A percentile compares a stretch with the other conserved stretches of the same genome.
Conservation (phyloP, 495 filamentous ascomycete genomes). For the Thermothielavioides terrestris region DNA sequence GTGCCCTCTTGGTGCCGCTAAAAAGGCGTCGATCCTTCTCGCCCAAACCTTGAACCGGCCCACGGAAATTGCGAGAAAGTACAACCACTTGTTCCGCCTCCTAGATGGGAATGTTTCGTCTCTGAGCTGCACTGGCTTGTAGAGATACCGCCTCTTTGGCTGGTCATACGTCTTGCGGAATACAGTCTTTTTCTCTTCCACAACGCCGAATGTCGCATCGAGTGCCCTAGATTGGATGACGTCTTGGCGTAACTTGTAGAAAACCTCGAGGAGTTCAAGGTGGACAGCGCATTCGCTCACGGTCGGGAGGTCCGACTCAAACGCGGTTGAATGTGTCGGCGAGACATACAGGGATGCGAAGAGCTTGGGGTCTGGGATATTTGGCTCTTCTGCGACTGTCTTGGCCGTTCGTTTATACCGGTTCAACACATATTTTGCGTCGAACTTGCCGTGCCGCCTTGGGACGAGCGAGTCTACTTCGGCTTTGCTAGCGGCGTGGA, state of each 20-base stretch:
- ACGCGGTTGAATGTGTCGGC: neutral
- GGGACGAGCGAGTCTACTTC: too few species aligned
- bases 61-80: neutral
- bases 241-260: conserved; percentile 16
- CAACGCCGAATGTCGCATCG: conserved; percentile 10
- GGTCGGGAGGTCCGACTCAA: conserved; percentile 10
- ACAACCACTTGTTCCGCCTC: neutral
- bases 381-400: neutral
- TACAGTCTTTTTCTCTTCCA: neutral
- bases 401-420: neutral
- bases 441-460: too few species aligned
- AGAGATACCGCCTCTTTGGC: neutral
- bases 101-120: conserved; percentile 1
- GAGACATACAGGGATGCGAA: neutral
- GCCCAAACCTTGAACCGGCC: neutral
- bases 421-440: too few species aligned
- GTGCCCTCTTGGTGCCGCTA: neutral
- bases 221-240: conserved; percentile 10
- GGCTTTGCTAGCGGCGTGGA: too few species aligned
- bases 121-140: neutral
- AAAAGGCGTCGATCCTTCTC: neutral
- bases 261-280: conserved; percentile 29
- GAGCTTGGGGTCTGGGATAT: neutral
- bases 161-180: neutral
- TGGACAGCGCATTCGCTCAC: conserved; percentile 28